A percentile compares a stretch with the other conserved stretches of the same genome.
These are phyloP conservation scores for Diaporthe sp. DNA, from an alignment of 2,329 filamentous ascomycete species.

Conservation along the genomic window DNA sequence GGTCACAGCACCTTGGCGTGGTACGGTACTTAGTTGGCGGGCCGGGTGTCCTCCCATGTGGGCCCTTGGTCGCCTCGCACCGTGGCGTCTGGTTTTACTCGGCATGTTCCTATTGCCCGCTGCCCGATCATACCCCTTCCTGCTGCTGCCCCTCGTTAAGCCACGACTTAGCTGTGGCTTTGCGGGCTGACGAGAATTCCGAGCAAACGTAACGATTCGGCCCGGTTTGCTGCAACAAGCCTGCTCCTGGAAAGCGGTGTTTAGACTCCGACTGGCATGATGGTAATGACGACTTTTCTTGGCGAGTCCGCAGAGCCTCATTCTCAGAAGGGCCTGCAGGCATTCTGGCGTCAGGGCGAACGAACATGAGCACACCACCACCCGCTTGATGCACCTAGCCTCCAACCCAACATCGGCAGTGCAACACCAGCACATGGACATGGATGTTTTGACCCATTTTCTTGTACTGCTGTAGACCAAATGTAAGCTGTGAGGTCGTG, in stretches of 20 bases:
- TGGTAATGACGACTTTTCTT: too few species aligned
- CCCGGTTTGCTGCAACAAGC: background rate
- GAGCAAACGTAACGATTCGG: background rate
- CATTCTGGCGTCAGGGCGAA: background rate
- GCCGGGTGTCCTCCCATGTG: background rate
- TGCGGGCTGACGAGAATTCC: background rate
- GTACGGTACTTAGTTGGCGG: background rate
- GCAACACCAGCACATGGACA: background rate
- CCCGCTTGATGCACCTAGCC: too few species aligned
- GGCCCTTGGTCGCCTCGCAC: background rate
- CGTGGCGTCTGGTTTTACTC: background rate
- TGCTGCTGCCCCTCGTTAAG: background rate
- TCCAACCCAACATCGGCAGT: background rate
- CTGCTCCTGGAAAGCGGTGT: background rate
- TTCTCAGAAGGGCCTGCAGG: background rate
- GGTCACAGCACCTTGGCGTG: background rate
- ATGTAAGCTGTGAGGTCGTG: background rate
- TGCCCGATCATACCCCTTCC: background rate
- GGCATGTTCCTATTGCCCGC: background rate
- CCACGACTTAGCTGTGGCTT: background rate
- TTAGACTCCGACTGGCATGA: background rate
- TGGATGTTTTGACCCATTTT: background rate
- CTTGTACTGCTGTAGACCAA: too few species aligned
- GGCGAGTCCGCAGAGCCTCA: constrained; percentile 2
- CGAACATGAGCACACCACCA: background rate